phyloP scores from a whole-genome alignment of 306 rosid genomes.

The Clitoria ternatea region DNA sequence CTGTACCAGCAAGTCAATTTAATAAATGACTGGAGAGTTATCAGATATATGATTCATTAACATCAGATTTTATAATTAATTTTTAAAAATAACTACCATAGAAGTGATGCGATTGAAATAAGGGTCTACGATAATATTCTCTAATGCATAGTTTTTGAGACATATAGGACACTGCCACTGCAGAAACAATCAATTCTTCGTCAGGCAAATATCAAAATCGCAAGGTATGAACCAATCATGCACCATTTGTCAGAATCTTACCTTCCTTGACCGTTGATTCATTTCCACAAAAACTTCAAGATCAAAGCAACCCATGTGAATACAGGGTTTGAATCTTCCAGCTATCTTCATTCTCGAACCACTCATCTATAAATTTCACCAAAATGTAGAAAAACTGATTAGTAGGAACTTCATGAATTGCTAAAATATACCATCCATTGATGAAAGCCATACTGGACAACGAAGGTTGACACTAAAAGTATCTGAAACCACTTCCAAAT shows the following conservation, averaged over 20 bases:
- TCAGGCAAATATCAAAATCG: constrained; percentile 13
- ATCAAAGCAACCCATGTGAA: constrained; percentile 97
- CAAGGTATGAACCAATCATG: not conserved
- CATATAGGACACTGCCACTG: constrained; percentile 99
- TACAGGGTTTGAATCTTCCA: constrained; percentile 96
- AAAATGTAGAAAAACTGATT: constrained; percentile 26
- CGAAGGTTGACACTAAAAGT: constrained; percentile 73
- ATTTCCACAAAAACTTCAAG: constrained; percentile 94
- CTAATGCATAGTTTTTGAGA: constrained; percentile 87
- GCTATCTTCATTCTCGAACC: constrained; percentile 99
- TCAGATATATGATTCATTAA: constrained; percentile 3
- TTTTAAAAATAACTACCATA: constrained; percentile 46
- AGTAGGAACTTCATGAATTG: not conserved
- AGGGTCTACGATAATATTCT: constrained; percentile 82
- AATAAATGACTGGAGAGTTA: constrained; percentile 6
- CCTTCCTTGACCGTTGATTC: constrained; percentile 98
- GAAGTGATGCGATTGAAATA: constrained; percentile 83
- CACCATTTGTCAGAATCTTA: constrained; percentile 27
- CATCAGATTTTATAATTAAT: not conserved
- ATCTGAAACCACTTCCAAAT: constrained; percentile 96
- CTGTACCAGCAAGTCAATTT: constrained; percentile 41
- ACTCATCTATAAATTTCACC: constrained; percentile 67
- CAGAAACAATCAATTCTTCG: constrained; percentile 40
- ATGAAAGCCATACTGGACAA: constrained; percentile 73
- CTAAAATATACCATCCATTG: constrained; percentile 1